These are phyloP conservation scores for Hypocreales sp. DNA, from an alignment of 2,329 filamentous ascomycete genomes.

Conservation along the genomic window DNA sequence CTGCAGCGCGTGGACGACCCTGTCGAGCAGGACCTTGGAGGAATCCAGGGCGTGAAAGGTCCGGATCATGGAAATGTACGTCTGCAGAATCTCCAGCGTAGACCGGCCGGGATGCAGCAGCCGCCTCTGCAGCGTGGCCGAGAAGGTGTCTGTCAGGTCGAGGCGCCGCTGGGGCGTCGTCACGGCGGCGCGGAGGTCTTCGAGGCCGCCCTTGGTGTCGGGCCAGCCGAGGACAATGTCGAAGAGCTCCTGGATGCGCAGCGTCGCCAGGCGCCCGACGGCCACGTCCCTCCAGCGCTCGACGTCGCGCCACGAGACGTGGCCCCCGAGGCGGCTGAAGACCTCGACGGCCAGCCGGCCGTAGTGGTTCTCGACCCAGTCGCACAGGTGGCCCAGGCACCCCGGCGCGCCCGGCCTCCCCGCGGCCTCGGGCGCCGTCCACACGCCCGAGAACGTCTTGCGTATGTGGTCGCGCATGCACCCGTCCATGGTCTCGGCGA, in stretches of 20 bases:
- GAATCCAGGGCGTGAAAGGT: conserved; percentile 62
- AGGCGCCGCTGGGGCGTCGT: conserved; percentile 53
- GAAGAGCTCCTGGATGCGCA: conserved; percentile 59
- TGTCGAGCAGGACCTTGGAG: conserved; percentile 61
- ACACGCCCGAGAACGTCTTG: conserved; percentile 47
- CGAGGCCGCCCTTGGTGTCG: conserved; percentile 51
- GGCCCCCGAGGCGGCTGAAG: conserved; percentile 28
- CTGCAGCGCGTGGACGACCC: conserved; percentile 58
- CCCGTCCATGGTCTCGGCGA: conserved; percentile 55
- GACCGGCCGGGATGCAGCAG: conserved; percentile 63
- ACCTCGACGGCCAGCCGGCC: conserved; percentile 48
- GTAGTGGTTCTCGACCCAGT: conserved; percentile 56
- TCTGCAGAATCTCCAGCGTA: conserved; percentile 58
- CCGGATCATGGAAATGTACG: conserved; percentile 67
- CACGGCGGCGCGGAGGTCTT: conserved; percentile 58
- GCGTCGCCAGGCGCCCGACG: conserved; percentile 48
- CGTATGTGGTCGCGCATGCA: conserved; percentile 49
- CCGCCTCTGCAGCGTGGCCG: conserved; percentile 45
- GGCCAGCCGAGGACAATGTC: conserved; percentile 70
- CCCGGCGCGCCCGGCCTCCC: conserved; percentile 10
- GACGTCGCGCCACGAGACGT: conserved; percentile 38
- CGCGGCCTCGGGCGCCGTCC: conserved; percentile 21
- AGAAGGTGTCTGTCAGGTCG: conserved; percentile 55
- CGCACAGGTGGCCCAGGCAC: conserved; percentile 41
- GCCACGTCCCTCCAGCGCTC: conserved; percentile 59